Evolutionary conservation across 257 asterid species (phyloP).

Genomic region (Ophiorrhiza pumila): DNA sequence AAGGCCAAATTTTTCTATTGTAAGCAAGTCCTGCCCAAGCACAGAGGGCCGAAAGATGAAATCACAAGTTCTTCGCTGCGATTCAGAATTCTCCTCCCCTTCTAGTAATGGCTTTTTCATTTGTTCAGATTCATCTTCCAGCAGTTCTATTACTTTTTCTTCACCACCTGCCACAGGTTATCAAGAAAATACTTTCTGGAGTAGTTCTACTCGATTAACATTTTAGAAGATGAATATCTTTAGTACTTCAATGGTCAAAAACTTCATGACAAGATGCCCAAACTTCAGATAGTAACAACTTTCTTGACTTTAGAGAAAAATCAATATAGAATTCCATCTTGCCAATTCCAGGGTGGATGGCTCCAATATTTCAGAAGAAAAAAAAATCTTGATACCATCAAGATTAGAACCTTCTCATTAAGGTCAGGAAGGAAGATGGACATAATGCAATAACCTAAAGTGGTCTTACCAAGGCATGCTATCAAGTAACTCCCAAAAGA

Average conservation of each 20-base stretch:
- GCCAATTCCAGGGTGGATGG: not conserved
- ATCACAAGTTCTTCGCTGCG: conserved; percentile 37
- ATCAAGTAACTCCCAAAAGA: conserved; percentile 95
- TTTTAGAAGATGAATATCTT: not conserved
- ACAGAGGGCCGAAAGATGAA: conserved; percentile 58
- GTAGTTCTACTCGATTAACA: conserved; percentile 6
- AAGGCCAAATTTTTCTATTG: conserved; percentile 77
- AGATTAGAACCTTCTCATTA: not conserved
- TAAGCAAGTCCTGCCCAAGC: conserved; percentile 64
- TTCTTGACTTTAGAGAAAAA: not conserved
- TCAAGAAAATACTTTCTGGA: conserved; percentile 1
- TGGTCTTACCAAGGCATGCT: conserved; percentile 80
- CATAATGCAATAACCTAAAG: not conserved
- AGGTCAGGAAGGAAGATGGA: not conserved
- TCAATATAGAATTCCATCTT: not conserved
- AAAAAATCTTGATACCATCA: not conserved
- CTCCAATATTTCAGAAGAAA: not conserved
- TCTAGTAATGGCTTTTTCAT: conserved; percentile 61
- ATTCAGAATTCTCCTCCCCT: conserved; percentile 29
- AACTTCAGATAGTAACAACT: too few relatives aligned
- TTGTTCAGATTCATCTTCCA: conserved; percentile 68
- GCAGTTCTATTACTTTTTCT: conserved; percentile 46
- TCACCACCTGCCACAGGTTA: conserved; percentile 67
- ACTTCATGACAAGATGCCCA: too few relatives aligned
- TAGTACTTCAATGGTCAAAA: not conserved